Base-by-base conservation (phyloP, 345 rosid genomes). In the Boechera stricta region DNA sequence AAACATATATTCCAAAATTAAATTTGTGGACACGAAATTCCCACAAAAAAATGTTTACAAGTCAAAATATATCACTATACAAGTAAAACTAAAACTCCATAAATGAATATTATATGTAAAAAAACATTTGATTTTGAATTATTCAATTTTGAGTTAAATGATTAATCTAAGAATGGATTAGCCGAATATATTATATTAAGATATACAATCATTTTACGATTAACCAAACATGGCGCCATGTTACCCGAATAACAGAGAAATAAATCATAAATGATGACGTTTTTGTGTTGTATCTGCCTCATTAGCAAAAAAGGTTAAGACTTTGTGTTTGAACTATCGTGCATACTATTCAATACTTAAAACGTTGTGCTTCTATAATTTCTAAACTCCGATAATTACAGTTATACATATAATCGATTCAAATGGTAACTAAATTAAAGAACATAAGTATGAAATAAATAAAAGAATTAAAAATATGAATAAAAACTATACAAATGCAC, bases 21-120 rank as follows among this genome's bases (percentile, higher is more conserved):
- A 68, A 12, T 41, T 24, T 53, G 49, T 53, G 71, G 64, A 69
- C 80, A 76, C 75, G 71, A 76, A 70, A 69, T 41, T 63, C 75
- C 45, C 38, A 6, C 32, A 26, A 13, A 41, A 54, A 41, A 36
- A 48, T 32, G 15, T 24, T 33, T 13, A 53, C 45, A 15, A 26
- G 42, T 66, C 33, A 24, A 44, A 33, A 26, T 15, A 65, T 55
- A 13, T 29, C 29, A 9, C 12, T 54, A 28, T 11, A 54, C 33
- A 26, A 64, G 12, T 31, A 4, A 54, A 69, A 29, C 15, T 21
- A 8, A 12, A 39, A 5, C 0, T 60, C 15, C 10, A 6, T 35
- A 33, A n/a, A 7, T 35, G 8, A 15, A 15, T 4, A 16, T 38
- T 39, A 16, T 10, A 11, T 0, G 0, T 4, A 57, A 10, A 6